Conservation (phyloP, 306 rosid genomes). For the Mucuna pruriens region DNA sequence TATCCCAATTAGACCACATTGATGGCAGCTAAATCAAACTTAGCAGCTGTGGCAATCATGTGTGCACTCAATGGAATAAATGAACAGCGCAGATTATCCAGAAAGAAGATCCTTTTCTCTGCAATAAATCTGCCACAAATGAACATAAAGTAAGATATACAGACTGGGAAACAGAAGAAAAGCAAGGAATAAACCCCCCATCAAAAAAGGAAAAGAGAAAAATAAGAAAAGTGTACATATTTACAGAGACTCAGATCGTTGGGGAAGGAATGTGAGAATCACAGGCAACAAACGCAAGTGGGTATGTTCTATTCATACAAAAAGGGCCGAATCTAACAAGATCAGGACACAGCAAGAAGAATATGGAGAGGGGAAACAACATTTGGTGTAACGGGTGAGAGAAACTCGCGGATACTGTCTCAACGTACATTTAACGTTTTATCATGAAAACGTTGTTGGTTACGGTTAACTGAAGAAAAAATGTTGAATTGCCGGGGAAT, state of each 20-base stretch:
- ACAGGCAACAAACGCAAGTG: constrained; percentile 48
- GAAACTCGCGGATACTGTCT: constrained; percentile 65
- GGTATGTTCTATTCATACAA: constrained; percentile 48
- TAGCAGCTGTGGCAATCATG: constrained; percentile 50
- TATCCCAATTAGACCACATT: constrained; percentile 75
- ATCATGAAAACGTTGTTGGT: constrained; percentile 50
- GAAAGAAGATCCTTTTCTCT: constrained; percentile 74
- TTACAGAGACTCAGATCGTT: constrained; percentile 75
- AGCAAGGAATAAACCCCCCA: constrained; percentile 53
- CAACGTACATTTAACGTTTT: constrained; percentile 53
- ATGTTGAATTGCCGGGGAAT: constrained; percentile 44
- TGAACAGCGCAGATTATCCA: constrained; percentile 43
- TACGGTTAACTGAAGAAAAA: constrained; percentile 42
- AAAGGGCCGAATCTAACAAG: constrained; percentile 59
- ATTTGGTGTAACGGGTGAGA: constrained; percentile 54
- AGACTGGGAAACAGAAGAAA: constrained; percentile 54
- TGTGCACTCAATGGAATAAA: constrained; percentile 51
- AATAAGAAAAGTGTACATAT: constrained; percentile 63
- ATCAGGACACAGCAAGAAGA: constrained; percentile 57
- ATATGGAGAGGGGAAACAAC: constrained; percentile 49
- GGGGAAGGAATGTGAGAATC: constrained; percentile 46
- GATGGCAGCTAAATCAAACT: constrained; percentile 56
- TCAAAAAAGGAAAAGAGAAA: constrained; percentile 44
- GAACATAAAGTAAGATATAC: constrained; percentile 60
- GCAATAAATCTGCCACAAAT: constrained; percentile 73